Evolutionary conservation across 164 flowering plant species (phyloP).

Genomic region (Sextonia rubra): DNA sequence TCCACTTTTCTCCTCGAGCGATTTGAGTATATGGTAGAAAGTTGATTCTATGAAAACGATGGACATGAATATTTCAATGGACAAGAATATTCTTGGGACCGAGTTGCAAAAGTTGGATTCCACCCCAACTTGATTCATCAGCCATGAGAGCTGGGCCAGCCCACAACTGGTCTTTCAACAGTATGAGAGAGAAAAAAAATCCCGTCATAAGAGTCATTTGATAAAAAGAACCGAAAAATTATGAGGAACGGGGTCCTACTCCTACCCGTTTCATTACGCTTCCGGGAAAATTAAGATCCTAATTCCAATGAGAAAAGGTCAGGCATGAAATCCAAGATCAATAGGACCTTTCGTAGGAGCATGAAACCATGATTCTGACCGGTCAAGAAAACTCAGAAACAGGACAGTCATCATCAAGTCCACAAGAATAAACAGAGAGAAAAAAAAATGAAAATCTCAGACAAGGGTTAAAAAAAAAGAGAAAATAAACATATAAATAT

Average conservation of each 20-base stretch:
- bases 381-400: background rate
- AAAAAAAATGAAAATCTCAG: no score
- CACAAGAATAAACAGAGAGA: background rate
- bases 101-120: background rate
- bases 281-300: background rate
- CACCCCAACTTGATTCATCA: background rate
- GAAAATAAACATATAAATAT: background rate
- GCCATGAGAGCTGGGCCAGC: background rate
- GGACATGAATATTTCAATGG: background rate
- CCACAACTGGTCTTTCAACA: background rate
- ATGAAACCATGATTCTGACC: background rate
- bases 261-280: background rate
- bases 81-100: background rate
- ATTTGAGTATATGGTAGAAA: background rate
- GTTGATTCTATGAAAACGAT: background rate
- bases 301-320: background rate
- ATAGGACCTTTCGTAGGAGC: background rate
- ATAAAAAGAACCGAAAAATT: no score
- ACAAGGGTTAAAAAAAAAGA: no score
- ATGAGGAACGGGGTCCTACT: background rate
- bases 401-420: background rate
- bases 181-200: background rate
- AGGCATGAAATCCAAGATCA: slow-evolving; percentile 3
- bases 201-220: background rate
- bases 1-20: background rate